Conservation (phyloP, 148 eudicot species). For the Rhododendron ferrugineum region DNA sequence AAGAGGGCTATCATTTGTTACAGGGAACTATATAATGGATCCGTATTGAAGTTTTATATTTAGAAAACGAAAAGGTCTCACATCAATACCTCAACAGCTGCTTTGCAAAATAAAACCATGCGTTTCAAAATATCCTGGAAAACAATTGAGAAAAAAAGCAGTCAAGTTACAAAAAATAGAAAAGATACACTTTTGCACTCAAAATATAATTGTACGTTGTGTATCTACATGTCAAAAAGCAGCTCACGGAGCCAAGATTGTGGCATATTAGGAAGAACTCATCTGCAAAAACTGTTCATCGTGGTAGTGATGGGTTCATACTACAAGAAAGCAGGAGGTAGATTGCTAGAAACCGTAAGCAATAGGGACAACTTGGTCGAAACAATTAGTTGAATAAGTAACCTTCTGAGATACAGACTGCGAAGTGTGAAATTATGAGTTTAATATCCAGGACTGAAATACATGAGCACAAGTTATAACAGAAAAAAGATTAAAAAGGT, state of each 20-base stretch:
- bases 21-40: not conserved
- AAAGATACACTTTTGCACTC: not conserved
- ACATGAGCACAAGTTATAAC: not conserved
- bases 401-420: not conserved
- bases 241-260: not conserved
- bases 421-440: not conserved
- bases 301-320: not conserved
- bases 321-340: not conserved
- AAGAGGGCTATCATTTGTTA: not conserved
- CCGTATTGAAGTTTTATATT: not conserved
- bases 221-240: not conserved
- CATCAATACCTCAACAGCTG: conserved; percentile 84
- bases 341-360: not conserved
- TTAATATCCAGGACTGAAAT: not conserved
- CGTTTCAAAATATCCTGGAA: conserved; percentile 88
- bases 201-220: not conserved
- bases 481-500: not conserved
- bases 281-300: not conserved
- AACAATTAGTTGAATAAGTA: not conserved
- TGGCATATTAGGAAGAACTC: not conserved
- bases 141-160: conserved; percentile 3
- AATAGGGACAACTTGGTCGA: not conserved
- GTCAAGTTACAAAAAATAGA: not conserved
- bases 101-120: conserved; percentile 94
- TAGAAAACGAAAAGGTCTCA: not conserved